phyloP scores from a whole-genome alignment of 1,139 yeast genomes.

The Pichia norvegensis region DNA sequence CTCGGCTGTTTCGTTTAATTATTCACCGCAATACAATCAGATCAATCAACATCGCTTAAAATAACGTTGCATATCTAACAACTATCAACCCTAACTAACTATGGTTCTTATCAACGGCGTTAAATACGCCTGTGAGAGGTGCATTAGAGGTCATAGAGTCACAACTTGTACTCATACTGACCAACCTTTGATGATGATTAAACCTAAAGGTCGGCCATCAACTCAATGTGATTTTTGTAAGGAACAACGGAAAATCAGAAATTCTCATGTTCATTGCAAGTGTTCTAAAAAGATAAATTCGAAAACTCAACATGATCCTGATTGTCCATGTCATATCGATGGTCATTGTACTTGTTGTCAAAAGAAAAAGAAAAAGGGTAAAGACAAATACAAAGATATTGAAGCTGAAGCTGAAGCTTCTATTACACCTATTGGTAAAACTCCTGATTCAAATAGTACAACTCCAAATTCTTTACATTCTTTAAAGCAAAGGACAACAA shows the following conservation, averaged over 20 bases:
- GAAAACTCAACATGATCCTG: slow-evolving; percentile 35
- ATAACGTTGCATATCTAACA: neutral
- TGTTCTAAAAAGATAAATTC: slow-evolving; percentile 50
- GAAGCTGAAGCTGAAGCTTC: neutral
- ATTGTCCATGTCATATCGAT: slow-evolving; percentile 44
- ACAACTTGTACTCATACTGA: slow-evolving; percentile 91
- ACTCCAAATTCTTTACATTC: neutral
- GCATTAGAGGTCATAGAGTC: slow-evolving; percentile 93
- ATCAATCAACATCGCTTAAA: too few relatives aligned
- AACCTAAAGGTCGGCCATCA: slow-evolving; percentile 93
- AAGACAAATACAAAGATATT: slow-evolving; percentile 15
- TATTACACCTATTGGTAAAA: neutral
- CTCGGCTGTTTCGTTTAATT: neutral
- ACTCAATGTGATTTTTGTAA: slow-evolving; percentile 88
- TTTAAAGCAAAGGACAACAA: neutral
- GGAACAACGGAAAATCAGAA: slow-evolving; percentile 63
- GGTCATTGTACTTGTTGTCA: slow-evolving; percentile 54
- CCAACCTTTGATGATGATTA: slow-evolving; percentile 83
- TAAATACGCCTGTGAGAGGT: slow-evolving; percentile 92
- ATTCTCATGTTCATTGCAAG: slow-evolving; percentile 63
- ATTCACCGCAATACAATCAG: neutral
- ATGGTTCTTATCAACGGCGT: slow-evolving; percentile 90
- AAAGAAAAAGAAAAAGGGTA: slow-evolving; percentile 23
- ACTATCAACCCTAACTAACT: neutral
- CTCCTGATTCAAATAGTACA: neutral